Evolutionary conservation across 768 basidiomycete species (phyloP).

Genomic region (Chalciporus chontae): DNA sequence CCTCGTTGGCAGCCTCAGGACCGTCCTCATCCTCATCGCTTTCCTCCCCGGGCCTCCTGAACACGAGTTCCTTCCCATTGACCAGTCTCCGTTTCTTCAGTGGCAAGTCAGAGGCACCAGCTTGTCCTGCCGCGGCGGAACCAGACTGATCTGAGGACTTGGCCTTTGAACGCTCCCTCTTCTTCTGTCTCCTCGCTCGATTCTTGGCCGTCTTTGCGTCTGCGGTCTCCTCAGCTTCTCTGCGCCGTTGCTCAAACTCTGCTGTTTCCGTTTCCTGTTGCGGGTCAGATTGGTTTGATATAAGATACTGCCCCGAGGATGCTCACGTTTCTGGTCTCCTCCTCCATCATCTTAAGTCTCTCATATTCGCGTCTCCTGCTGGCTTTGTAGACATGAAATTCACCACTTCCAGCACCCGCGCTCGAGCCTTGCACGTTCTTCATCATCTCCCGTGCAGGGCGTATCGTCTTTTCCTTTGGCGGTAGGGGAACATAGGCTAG

Average conservation of each 20-base stretch:
- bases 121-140: slow-evolving; percentile 21
- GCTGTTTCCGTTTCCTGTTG: slow-evolving; percentile 62
- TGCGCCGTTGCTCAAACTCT: slow-evolving; percentile 75
- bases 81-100: slow-evolving; percentile 81
- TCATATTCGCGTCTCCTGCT: slow-evolving; percentile 93
- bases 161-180: slow-evolving; percentile 69
- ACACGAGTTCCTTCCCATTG: slow-evolving; percentile 68
- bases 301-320: neutral
- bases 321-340: slow-evolving; percentile 69
- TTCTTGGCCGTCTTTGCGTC: slow-evolving; percentile 95
- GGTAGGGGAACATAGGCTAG: slow-evolving; percentile 75
- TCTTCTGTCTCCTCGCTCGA: slow-evolving; percentile 88
- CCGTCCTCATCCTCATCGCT: slow-evolving; percentile 42
- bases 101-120: slow-evolving; percentile 37
- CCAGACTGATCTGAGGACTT: slow-evolving; percentile 31
- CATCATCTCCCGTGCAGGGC: slow-evolving; percentile 93
- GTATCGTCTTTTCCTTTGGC: slow-evolving; percentile 76
- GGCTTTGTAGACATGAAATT: slow-evolving; percentile 99
- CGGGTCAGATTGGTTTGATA: slow-evolving; percentile 3
- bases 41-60: slow-evolving; percentile 51
- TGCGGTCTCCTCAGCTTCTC: slow-evolving; percentile 63
- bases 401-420: slow-evolving; percentile 95
- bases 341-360: slow-evolving; percentile 86
- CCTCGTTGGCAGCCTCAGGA: slow-evolving; percentile 1
- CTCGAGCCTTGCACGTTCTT: slow-evolving; percentile 98